Base-by-base conservation (phyloP, 495 filamentous ascomycete genomes). In the Daldinia grandis region DNA sequence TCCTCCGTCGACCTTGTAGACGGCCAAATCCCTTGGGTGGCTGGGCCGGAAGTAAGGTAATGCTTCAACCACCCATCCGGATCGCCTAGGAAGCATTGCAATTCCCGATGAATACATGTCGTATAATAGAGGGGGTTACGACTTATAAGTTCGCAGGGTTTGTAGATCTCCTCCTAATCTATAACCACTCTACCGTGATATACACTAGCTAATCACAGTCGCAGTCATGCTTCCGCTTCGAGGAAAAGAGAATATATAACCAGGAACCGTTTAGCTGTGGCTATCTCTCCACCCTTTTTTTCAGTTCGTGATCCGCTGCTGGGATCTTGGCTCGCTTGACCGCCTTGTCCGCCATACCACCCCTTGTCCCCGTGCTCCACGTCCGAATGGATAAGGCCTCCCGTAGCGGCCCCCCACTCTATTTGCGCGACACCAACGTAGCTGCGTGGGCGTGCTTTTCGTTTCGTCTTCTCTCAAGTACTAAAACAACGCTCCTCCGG, bases 401-500 rank as follows among this genome's bases (percentile, higher is more conserved):
- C 62, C 71, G 71, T 71, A 66, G 56, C 58, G 63, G 35, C 47
- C 71, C 71, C 67, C 71, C 71, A 74, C 71, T 59, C 71, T 64
- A 19, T 40, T 74, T 55, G 67, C 51, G 66, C 54, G 50, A 66
- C 42, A 42, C 67, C 54, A 67, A 54, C 66, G 67, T 74, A 47
- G 62, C 44, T 50, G 54, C 66, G 71, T 74, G 58, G 62, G 62
- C 55, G 47, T 60, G 49, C 59, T 51, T 70, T 51, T 51, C 33
- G 58, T 61, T 70, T 66, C 66, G 58, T 53, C 62, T 66, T 64
- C 61, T 35, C 30, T 30, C 17, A 55, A 64, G 44, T 64, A 74
- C 71, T 69, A 64, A 71, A 76, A 80, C 70, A 66, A 77, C 78
- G 80, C 80, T 77, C 74, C 65, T 57, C 76, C 81, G 81, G 81